Conservation (phyloP, 306 rosid genomes). For the Dalbergia cultrata region DNA sequence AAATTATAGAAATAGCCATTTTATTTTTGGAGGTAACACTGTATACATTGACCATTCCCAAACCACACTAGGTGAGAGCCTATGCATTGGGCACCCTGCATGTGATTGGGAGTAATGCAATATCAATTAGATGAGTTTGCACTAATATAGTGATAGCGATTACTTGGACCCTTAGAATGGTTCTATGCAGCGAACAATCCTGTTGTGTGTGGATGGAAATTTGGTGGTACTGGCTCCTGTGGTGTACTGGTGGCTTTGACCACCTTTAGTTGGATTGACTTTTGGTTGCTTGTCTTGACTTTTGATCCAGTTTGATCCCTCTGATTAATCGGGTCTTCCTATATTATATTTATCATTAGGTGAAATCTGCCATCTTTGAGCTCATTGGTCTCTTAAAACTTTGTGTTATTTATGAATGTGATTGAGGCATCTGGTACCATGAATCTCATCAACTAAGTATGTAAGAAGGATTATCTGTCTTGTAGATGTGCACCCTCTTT, state of each 20-base stretch:
- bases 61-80: too few species aligned
- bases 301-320: conserved; percentile 2
- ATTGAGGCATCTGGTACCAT: conserved; percentile 29
- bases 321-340: conserved; percentile 4
- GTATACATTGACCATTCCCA: too few species aligned
- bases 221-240: conserved; percentile 1
- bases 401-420: conserved; percentile 17
- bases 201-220: conserved; percentile 11
- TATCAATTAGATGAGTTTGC: background rate
- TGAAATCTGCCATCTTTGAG: conserved; percentile 6
- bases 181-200: background rate
- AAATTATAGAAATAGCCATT: too few species aligned
- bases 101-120: background rate
- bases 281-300: conserved; percentile 1
- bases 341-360: background rate
- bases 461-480: background rate
- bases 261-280: conserved; percentile 18
- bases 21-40: too few species aligned
- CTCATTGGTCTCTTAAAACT: conserved; percentile 13
- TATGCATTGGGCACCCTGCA: background rate
- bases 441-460: conserved; percentile 14
- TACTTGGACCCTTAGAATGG: conserved; percentile 17
- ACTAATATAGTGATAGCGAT: background rate
- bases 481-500: background rate
- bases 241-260: conserved; percentile 11